A percentile compares a stretch with the other conserved stretches of the same genome.
Evolutionary conservation across 2,329 filamentous ascomycete species (phyloP).

Genomic region (Tolypocladium pustulatum): DNA sequence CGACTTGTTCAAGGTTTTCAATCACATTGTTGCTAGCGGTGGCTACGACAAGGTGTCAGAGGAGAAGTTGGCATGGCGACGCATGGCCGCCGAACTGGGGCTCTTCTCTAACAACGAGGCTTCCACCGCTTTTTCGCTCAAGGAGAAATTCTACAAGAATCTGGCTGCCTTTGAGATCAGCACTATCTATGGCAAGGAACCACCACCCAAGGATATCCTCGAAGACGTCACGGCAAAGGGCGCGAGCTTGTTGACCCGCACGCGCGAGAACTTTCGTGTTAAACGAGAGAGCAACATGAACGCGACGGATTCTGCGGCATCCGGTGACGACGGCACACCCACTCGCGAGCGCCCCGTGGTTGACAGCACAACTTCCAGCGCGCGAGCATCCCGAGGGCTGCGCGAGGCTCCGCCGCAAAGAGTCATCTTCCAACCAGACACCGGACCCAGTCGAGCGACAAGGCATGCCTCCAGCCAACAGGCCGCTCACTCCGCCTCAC

Average conservation of each 20-base stretch:
- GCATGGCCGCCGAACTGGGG: constrained; percentile 65
- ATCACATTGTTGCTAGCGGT: constrained; percentile 63
- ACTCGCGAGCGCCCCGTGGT: constrained; percentile 39
- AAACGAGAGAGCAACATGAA: constrained; percentile 39
- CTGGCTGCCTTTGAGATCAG: constrained; percentile 80
- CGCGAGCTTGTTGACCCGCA: constrained; percentile 67
- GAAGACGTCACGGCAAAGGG: constrained; percentile 83
- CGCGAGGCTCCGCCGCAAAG: constrained; percentile 78
- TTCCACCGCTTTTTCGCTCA: constrained; percentile 77
- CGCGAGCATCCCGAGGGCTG: constrained; percentile 52
- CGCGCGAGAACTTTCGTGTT: constrained; percentile 61
- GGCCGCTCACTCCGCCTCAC: constrained; percentile 15
- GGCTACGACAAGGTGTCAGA: constrained; percentile 79
- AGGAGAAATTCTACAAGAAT: constrained; percentile 84
- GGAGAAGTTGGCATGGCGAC: constrained; percentile 79
- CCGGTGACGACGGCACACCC: constrained; percentile 50
- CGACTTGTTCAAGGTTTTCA: constrained; percentile 70
- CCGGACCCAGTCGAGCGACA: constrained; percentile 51
- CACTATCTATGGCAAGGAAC: constrained; percentile 65
- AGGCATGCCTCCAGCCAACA: constrained; percentile 45
- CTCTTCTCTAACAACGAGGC: constrained; percentile 65
- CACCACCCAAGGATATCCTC: constrained; percentile 78
- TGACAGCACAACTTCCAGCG: constrained; percentile 39
- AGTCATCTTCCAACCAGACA: constrained; percentile 77
- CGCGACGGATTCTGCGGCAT: constrained; percentile 45